Evolutionary conservation across 2,329 filamentous ascomycete species (phyloP), one percentile per base, ranked within the genome.

Genomic region (Juglanconis juglandina): DNA sequence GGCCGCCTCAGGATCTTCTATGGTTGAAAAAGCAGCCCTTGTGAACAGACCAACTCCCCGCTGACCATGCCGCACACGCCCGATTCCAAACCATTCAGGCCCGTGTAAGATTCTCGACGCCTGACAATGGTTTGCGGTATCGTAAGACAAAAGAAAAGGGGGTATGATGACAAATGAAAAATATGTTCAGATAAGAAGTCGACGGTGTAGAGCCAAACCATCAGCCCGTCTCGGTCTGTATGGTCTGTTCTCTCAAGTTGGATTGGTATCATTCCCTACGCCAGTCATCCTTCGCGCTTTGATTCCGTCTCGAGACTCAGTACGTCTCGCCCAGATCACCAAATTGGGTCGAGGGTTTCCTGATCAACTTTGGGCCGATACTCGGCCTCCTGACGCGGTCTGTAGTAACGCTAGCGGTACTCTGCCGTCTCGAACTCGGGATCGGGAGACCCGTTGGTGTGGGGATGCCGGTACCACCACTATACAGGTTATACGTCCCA

Each of bases 311-410:
- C 24, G 46, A 32, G 50, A 49, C 63, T 73, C 70, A 84, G 64
- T 83, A 84, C 8, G 81, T 84, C 75, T 84, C 81, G 58, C 81
- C 81, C 61, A 83, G 69, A 62, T 84, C 81, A 61, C 75, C 55
- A 46, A 58, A 51, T 33, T 58, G 55, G 9, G 33, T 58, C 24
- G 55, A 58, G 14, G 55, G 35, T 34, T 58, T 64, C 47, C 50
- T 63, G 17, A 33, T 37, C 39, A 63, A 24, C 33, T 35, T 51
- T 17, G 61, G 51, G 37, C 48, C 34, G 30, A 58, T 44, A 9
- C 55, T 63, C 42, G 61, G 54, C 35, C 61, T 51, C 47, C 61
- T 61, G 32, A 54, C 42, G 9, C 39, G 58, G 51, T 39, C 30
- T 39, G 37, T 46, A 24, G 54, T 58, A 2, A 53, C 51, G 34